phyloP scores from a whole-genome alignment of 805 yeast genomes.

The Vanderwaltozyma verrucispora region DNA sequence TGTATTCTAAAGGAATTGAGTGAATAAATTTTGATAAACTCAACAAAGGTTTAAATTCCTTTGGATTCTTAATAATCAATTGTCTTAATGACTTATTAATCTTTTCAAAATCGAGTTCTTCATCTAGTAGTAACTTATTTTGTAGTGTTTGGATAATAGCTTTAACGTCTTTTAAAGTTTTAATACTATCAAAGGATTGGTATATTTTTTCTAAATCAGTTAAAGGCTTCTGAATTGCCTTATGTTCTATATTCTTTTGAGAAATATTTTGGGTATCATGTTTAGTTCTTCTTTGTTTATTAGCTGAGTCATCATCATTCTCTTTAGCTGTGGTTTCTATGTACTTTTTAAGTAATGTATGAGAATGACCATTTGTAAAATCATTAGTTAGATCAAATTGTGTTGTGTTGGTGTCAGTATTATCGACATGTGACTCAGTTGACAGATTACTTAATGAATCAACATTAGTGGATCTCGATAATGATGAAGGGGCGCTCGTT shows the following conservation, averaged over 20 bases:
- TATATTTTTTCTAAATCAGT: background rate
- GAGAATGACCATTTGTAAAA: constrained; percentile 15
- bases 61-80: constrained; percentile 20
- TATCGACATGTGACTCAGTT: background rate
- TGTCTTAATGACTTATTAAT: constrained; percentile 6
- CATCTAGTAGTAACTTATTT: constrained; percentile 6
- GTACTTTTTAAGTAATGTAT: constrained; percentile 20
- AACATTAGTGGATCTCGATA: background rate
- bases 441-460: background rate
- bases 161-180: constrained; percentile 1
- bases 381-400: constrained; percentile 24
- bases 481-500: constrained; percentile 17
- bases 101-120: background rate
- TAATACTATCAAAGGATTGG: background rate
- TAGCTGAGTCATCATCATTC: background rate
- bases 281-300: too few species aligned
- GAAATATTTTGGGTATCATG: background rate
- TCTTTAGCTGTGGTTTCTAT: constrained; percentile 7
- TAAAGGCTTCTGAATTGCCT: background rate
- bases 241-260: too few species aligned
- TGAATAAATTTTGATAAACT: constrained; percentile 18
- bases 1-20: constrained; percentile 17
- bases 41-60: constrained; percentile 24
- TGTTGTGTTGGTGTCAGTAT: background rate
- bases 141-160: constrained; percentile 13